A percentile compares a stretch with the other conserved stretches of the same genome.
Conservation (phyloP, 1,139 yeast genomes). For the Hansenula sp. region DNA sequence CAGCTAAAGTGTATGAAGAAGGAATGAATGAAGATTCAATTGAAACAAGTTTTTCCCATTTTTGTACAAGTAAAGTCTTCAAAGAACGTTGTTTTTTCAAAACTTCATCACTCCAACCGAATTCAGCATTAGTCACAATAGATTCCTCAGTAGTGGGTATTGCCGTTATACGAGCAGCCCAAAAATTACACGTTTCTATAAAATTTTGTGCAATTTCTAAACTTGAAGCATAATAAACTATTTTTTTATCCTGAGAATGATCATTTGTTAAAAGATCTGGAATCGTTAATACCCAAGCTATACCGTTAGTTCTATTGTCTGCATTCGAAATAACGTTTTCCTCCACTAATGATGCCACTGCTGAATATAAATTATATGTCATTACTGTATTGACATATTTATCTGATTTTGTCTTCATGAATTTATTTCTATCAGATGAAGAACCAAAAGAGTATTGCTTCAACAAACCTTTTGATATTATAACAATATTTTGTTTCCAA, state of each 20-base stretch:
- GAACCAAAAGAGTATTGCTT: conserved; percentile 45
- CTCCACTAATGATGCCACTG: conserved; percentile 17
- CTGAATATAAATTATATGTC: conserved; percentile 27
- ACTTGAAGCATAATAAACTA: conserved; percentile 45
- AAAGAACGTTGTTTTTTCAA: conserved; percentile 10
- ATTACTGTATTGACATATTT: conserved; percentile 28
- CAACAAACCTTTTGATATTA: conserved; percentile 54
- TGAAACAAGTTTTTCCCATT: conserved; percentile 37
- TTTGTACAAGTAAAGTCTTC: conserved; percentile 17
- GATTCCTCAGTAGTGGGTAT: conserved; percentile 54
- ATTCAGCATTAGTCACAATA: conserved; percentile 69
- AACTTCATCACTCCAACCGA: conserved; percentile 63
- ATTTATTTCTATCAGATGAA: conserved; percentile 32
- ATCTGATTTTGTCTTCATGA: conserved; percentile 28
- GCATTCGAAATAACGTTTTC: conserved; percentile 18
- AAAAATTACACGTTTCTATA: conserved; percentile 76
- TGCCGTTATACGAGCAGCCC: conserved; percentile 85
- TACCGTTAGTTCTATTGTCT: conserved; percentile 13
- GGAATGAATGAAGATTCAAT: conserved; percentile 27
- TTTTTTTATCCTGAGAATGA: conserved; percentile 12
- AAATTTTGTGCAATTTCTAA: conserved; percentile 66
- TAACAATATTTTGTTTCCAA: conserved; percentile 48
- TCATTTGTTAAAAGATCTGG: conserved; percentile 17
- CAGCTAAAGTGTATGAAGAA: conserved; percentile 22
- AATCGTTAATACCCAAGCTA: conserved; percentile 20